Conservation (phyloP, 371 early-diverging fungal genomes). For the Mucor irregularis region DNA sequence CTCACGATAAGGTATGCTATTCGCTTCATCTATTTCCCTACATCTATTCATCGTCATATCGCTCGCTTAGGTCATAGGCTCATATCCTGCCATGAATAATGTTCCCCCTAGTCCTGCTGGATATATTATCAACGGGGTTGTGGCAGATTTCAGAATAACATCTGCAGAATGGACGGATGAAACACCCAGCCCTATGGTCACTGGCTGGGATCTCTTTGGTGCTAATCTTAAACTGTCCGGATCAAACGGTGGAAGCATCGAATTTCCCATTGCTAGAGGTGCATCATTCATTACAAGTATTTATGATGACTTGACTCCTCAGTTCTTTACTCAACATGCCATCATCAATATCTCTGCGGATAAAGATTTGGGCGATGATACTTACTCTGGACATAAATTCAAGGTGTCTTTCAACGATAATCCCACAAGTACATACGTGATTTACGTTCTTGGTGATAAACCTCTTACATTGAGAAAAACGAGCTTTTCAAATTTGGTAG, state of each 20-base stretch:
- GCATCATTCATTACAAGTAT: constrained; percentile 52
- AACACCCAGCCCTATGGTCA: constrained; percentile 21
- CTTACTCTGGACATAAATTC: constrained; percentile 35
- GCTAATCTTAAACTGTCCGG: constrained; percentile 27
- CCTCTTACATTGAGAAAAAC: constrained; percentile 24
- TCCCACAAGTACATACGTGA: constrained; percentile 34
- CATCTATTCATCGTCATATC: not conserved
- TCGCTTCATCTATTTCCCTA: not conserved
- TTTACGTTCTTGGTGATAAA: constrained; percentile 42
- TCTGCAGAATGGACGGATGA: constrained; percentile 35
- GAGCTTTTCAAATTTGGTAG: constrained; percentile 25
- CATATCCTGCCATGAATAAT: constrained; percentile 42
- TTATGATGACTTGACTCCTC: constrained; percentile 51
- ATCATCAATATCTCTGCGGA: constrained; percentile 31
- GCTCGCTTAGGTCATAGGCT: constrained; percentile 33
- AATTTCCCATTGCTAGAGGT: constrained; percentile 54
- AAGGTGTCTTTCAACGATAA: constrained; percentile 41
- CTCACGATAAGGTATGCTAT: constrained; percentile 19
- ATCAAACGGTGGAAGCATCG: constrained; percentile 11
- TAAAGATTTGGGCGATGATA: not conserved
- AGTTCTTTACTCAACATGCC: constrained; percentile 49
- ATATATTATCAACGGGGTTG: constrained; percentile 41
- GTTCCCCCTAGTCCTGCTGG: constrained; percentile 38
- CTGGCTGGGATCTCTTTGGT: constrained; percentile 39
- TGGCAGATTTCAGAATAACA: constrained; percentile 41